Conservation (phyloP, 2,329 filamentous ascomycete genomes). For the Diplodia intermedia region DNA sequence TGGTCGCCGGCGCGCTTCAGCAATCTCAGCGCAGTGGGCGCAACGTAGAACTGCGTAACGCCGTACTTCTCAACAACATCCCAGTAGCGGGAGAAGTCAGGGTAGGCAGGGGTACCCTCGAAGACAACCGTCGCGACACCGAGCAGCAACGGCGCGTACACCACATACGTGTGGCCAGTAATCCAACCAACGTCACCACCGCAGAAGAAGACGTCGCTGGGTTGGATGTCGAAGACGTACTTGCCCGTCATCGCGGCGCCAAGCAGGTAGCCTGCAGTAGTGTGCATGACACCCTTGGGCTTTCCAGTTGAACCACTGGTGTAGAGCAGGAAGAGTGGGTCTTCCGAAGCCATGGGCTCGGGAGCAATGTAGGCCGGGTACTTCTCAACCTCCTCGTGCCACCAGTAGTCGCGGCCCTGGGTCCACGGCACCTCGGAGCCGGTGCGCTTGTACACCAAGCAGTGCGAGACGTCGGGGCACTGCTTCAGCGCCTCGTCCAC, state of each 20-base stretch:
- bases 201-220: slow-evolving; percentile 93
- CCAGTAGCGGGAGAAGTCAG: slow-evolving; percentile 98
- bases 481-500: slow-evolving; percentile 97
- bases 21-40: slow-evolving; percentile 88
- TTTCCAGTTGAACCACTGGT: slow-evolving; percentile 98
- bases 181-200: slow-evolving; percentile 99
- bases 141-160: slow-evolving; percentile 91
- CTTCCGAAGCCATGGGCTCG: slow-evolving; percentile 88
- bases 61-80: slow-evolving; percentile 95
- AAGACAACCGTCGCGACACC: slow-evolving; percentile 96
- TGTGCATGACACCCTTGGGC: slow-evolving; percentile 99
- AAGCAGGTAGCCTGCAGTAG: slow-evolving; percentile 91
- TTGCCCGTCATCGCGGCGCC: slow-evolving; percentile 93
- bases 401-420: slow-evolving; percentile 88
- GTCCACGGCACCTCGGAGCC: slow-evolving; percentile 93
- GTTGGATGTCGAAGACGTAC: slow-evolving; percentile 98
- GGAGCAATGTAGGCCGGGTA: slow-evolving; percentile 92
- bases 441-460: slow-evolving; percentile 93
- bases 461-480: slow-evolving; percentile 84
- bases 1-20: slow-evolving; percentile 95
- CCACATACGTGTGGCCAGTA: slow-evolving; percentile 97
- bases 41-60: slow-evolving; percentile 98
- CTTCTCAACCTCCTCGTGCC: slow-evolving; percentile 98
- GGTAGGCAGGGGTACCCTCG: slow-evolving; percentile 96
- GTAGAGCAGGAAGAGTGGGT: slow-evolving; percentile 96